Conservation (phyloP, 2,329 filamentous ascomycete species). For the Colletotrichum sublineola region DNA sequence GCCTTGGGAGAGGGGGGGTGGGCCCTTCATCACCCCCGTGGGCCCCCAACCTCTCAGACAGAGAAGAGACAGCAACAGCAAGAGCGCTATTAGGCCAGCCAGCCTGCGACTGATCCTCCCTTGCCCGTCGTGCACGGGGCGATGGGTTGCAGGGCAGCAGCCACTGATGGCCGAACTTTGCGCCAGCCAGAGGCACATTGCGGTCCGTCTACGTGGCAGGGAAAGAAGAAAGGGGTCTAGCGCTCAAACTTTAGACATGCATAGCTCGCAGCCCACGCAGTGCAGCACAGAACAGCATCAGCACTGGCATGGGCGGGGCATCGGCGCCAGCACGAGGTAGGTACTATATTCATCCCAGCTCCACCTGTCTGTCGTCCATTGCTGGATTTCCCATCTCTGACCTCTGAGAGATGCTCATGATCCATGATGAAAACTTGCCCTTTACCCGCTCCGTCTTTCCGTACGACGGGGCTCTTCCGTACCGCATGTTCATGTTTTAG, state of each 20-base stretch:
- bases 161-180: constrained; percentile 10
- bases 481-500: neutral
- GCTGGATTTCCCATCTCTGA: neutral
- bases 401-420: constrained; percentile 3
- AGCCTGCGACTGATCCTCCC: constrained; percentile 19
- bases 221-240: constrained; percentile 22
- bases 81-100: neutral
- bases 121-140: constrained; percentile 4
- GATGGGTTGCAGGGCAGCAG: neutral
- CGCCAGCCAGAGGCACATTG: constrained; percentile 13
- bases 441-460: neutral
- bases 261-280: constrained; percentile 20
- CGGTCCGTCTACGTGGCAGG: neutral
- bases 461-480: neutral
- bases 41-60: neutral
- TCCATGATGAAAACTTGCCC: neutral
- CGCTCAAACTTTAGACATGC: constrained; percentile 1
- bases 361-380: constrained; percentile 31
- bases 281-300: neutral
- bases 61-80: constrained; percentile 4
- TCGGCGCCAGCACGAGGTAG: neutral
- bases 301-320: neutral
- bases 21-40: too few relatives aligned
- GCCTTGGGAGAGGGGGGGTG: constrained; percentile 6
- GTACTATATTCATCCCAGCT: constrained; percentile 4